Base-by-base conservation (phyloP, 2,329 filamentous ascomycete species). In the Penicillium sp. region DNA sequence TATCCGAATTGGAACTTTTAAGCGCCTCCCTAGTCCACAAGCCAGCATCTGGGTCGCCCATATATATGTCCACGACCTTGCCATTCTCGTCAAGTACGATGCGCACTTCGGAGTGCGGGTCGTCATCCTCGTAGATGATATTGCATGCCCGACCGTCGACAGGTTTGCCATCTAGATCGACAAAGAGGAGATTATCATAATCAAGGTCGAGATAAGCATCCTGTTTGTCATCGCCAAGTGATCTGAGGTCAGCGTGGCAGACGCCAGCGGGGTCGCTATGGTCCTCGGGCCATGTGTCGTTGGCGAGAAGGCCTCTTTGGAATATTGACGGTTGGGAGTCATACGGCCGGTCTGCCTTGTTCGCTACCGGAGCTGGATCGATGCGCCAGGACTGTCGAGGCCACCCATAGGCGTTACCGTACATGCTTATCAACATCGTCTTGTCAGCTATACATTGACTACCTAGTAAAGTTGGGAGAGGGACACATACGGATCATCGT, bases 111-210 rank as follows among this genome's bases (percentile, higher is more conserved):
- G 29, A 7, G 29, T 12, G 29, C 11, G 11, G 29, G 29, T 47
- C 51, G 33, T 35, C 45, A 31, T 53, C 51, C 12, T 48, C 51
- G 45, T 53, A 53, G 33, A 53, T 53, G 35, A 53, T n/a, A 18
- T 53, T 49, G 6, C 26, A 53, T 29, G 18, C 43, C 35, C 44
- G 51, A 42, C 51, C 51, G 44, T 53, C 35, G n/a, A 53, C 20
- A 48, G 44, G 51, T 11, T 49, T 48, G 26, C 51, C 44, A 23
- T 48, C 33, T 20, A 68, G 20, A 49, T 53, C 51, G 44, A 48
- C 44, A 47, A 53, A 49, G 43, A 48, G 8, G 23, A 53, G 44
- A 53, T 53, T 49, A 22, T 53, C 44, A 44, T 48, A 53, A 15
- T 53, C 37, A 48, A 53, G 44, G 25, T 48, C 51, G 14, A 25